A percentile compares a stretch with the other conserved stretches of the same genome.
Evolutionary conservation across 441 rosid genomes (phyloP).

Genomic region (Croton laevigatus): DNA sequence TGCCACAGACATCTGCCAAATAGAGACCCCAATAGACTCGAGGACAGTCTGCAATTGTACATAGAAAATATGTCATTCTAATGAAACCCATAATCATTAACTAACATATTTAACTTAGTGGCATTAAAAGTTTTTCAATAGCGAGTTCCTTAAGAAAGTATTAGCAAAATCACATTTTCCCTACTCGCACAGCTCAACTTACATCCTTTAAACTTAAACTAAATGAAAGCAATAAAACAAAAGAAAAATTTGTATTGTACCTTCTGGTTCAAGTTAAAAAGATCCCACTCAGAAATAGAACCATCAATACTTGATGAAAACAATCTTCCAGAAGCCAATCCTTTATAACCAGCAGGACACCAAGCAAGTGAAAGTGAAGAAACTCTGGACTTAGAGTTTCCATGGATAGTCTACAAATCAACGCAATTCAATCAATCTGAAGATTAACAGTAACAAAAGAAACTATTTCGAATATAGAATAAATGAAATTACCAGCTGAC

Average conservation of each 20-base stretch:
- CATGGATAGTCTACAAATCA: constrained; percentile 63
- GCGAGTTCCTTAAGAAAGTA: too few species aligned
- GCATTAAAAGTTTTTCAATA: too few species aligned
- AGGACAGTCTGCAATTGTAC: constrained; percentile 56
- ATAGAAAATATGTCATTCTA: constrained; percentile 11
- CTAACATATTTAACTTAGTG: background rate
- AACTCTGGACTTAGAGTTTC: constrained; percentile 69
- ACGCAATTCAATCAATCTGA: background rate
- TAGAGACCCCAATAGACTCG: constrained; percentile 72
- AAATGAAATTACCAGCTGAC: constrained; percentile 64
- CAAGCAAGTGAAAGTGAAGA: constrained; percentile 74
- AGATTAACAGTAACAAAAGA: too few species aligned
- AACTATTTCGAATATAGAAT: too few species aligned
- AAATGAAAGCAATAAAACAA: background rate
- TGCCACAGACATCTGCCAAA: constrained; percentile 90
- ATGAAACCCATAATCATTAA: background rate
- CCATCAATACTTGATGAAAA: constrained; percentile 90
- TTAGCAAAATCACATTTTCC: too few species aligned
- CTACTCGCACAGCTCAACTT: too few species aligned
- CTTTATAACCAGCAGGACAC: constrained; percentile 51
- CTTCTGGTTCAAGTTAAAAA: constrained; percentile 81
- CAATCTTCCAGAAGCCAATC: constrained; percentile 53
- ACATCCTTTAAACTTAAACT: too few species aligned
- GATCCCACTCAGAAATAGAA: constrained; percentile 83
- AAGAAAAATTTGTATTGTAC: constrained; percentile 15